Evolutionary conservation across 805 yeast species (phyloP), one percentile per base, ranked within the genome.

Genomic region (Metschnikowia gelsemii): DNA sequence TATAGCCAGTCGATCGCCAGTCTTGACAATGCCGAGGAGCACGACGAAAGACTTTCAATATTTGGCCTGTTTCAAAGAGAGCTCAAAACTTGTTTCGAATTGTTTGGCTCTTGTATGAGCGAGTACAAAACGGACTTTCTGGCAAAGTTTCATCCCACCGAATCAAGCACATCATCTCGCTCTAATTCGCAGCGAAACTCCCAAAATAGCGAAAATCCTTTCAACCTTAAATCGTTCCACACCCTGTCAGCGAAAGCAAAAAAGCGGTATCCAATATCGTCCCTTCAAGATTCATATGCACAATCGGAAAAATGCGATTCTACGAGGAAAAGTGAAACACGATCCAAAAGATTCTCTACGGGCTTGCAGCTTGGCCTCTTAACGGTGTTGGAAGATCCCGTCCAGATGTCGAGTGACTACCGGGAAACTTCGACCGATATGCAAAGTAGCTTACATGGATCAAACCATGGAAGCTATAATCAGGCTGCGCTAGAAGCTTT

Each of bases 281-380:
- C 35, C 38, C 8, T 26, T 6, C 25, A 18, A 21, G 20, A 32
- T 40, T 24, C 25, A 19, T 12, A 32, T 24, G 22, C 27, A 33
- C 17, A 28, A 22, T 20, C 24, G 20, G 22, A 42, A 27, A 27
- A 40, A 32, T 22, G 36, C 44, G 38, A 32, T 6, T 20, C 26
- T 3, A 18, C 27, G 22, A 29, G 14, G 8, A 29, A 13, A 2
- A 16, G 32, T 6, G 63, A 60, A 3, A 57, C 55, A 48, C 51
- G 58, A 35, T 53, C 55, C 32, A 63, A 62, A 30, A 48, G 72
- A 18, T 47, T 56, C 19, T 66, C 72, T 3, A 54, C 62, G 3
- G 75, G 75, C 1, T 52, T 70, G 11, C 70, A 60, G 36, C 47
- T 68, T 12, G 68, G 70, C 2, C 50, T 70, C 18, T 47, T 70